Evolutionary conservation across 352 stramenopile genomes (phyloP), one percentile per base, ranked within the genome.

Genomic region (Peronospora farinosa): DNA sequence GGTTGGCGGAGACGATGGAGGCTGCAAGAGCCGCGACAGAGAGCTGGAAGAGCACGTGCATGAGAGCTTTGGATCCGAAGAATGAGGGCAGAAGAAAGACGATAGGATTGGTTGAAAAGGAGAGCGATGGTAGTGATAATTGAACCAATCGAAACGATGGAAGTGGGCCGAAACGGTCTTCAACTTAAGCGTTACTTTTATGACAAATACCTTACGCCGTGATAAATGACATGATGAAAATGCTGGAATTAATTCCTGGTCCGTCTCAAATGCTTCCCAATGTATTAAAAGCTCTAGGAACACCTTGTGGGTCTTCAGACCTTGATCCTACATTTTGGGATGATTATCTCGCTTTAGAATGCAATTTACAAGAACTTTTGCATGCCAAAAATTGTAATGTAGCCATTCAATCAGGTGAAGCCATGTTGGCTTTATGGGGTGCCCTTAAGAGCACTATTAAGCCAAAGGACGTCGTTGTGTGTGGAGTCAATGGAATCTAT

Each of bases 371-470:
- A 60, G 2, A 42, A 12, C 45, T 82, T 6, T 48, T 82, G 16
- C 40, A 64, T 41, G 67, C 71, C 10, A 25, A 61, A 16, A 60
- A 62, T 7, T 64, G 54, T 49, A 63, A 52, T 17, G 57, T 82
- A 15, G 66, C 63, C 35, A 75, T 83, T 38, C 66, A 75, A 42
- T 83, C 72, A n/a, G 68, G 72, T 16, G 72, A 83, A 57, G 72
- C 68, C 40, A 83, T 83, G 72, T 48, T 75, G 40, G 56, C 58
- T 11, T 51, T 83, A 43, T 83, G 72, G 72, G 72, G 72, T 16
- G 68, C 72, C 0, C 56, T 83, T 32, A 77, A 76, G 51, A 83
- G 72, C 48, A 65, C 60, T 1, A 16, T 83, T 0, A 40, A 41
- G 31, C 59, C 65, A 17, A 65, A 68, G 5, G 72, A 79, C 30